Conservation (phyloP, 805 yeast genomes). For the Lipomyces sp. region DNA sequence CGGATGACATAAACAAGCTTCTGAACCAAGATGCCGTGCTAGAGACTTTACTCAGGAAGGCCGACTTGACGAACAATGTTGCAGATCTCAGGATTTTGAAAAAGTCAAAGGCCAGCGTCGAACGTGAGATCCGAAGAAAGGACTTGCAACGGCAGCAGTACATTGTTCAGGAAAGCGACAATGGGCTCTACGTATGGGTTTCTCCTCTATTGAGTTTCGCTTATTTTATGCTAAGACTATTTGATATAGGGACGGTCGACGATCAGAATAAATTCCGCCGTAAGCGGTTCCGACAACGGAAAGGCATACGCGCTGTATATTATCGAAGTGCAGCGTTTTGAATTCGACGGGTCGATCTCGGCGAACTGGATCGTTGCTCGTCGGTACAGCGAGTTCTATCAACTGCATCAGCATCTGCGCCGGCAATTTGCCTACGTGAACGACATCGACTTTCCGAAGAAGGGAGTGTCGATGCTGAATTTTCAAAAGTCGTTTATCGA, state of each 20-base stretch:
- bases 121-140: slow-evolving; percentile 67
- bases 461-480: slow-evolving; percentile 57
- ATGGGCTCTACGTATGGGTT: slow-evolving; percentile 69
- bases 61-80: slow-evolving; percentile 76
- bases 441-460: slow-evolving; percentile 50
- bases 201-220: slow-evolving; percentile 35
- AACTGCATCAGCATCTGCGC: slow-evolving; percentile 62
- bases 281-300: slow-evolving; percentile 51
- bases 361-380: slow-evolving; percentile 92
- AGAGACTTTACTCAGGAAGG: slow-evolving; percentile 68
- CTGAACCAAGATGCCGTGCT: slow-evolving; percentile 62
- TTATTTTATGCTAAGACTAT: neutral
- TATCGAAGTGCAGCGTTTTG: slow-evolving; percentile 64
- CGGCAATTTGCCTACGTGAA: slow-evolving; percentile 50
- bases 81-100: slow-evolving; percentile 64
- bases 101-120: slow-evolving; percentile 64
- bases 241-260: slow-evolving; percentile 29
- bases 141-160: slow-evolving; percentile 76
- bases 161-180: slow-evolving; percentile 77
- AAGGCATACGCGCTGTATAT: slow-evolving; percentile 67
- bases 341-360: slow-evolving; percentile 44
- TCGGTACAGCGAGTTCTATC: slow-evolving; percentile 78
- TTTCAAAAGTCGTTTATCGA: slow-evolving; percentile 66
- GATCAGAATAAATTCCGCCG: slow-evolving; percentile 44
- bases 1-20: slow-evolving; percentile 63